Base-by-base conservation (phyloP, 768 basidiomycete species). In the Amanita inopinata region DNA sequence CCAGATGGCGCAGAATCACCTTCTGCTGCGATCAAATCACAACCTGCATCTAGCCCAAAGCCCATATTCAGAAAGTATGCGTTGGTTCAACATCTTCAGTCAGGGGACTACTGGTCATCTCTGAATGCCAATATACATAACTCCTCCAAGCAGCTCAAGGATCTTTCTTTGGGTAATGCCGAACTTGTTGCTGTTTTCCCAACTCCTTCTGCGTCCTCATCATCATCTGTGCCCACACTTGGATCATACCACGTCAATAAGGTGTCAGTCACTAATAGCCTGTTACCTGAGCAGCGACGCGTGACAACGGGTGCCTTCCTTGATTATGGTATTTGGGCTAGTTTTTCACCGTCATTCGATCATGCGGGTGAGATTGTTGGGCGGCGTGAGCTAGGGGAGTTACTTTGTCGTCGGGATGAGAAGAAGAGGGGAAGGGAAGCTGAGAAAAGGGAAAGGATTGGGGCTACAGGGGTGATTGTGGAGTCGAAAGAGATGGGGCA, bases 21-120 rank as follows among this genome's bases (percentile, higher is more conserved):
- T 33, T 8, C 46, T 54, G 5, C 32, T 32, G 6, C 15, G 14
- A 0, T 46, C 23, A 46, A 51, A 18, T 25, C 51, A 20, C 34
- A 50, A 15, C 45, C 38, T 11, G 28, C 25, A 8, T 25, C 45
- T 6, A 33, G 31, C 15, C 18, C 51, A 55, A 17, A 58, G 53
- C 51, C 63, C 50, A 45, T 60, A 33, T 48, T 61, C 47, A 50
- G 61, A 47, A 63, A 59, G 33, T 88, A 81, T 60, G 86, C 88
- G 2, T 74, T 91, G 34, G 70, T 89, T 50, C 87, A 91, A 53
- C 80, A 78, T 46, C 66, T 91, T 5, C 84, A 88, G 0, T 71
- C 67, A 1, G 85, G 79, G 28, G 80, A 82, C 46, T 87, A 78
- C 66, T 91, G 85, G 80, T 71, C 84, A 11, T 86, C 87, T 19